Evolutionary conservation across 345 rosid species (phyloP).

Genomic region (Murraya paniculata): DNA sequence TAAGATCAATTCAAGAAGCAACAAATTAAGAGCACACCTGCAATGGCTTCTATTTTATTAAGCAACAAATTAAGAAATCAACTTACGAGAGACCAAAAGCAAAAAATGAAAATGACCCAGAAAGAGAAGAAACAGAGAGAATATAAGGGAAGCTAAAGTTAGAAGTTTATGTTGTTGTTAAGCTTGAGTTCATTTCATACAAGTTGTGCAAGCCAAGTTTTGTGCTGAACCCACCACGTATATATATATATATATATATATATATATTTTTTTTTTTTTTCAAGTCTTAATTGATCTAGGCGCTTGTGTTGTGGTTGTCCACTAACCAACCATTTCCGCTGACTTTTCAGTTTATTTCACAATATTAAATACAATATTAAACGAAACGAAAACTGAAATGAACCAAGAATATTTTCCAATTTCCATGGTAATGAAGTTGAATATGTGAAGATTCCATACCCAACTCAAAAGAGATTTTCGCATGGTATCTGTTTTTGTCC

Average conservation of each 20-base stretch:
- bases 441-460: not conserved
- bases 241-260: too few species aligned
- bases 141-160: not conserved
- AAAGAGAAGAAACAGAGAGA: not conserved
- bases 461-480: not conserved
- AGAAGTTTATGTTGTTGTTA: not conserved
- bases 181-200: not conserved
- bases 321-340: slow-evolving; percentile 13
- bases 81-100: not conserved
- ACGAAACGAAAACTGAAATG: not conserved
- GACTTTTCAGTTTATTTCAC: slow-evolving; percentile 12
- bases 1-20: slow-evolving; percentile 5
- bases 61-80: not conserved
- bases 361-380: not conserved
- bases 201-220: slow-evolving; percentile 6
- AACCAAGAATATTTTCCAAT: not conserved
- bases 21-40: not conserved
- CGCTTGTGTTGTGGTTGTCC: slow-evolving; percentile 28
- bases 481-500: not conserved
- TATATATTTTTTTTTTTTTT: not conserved
- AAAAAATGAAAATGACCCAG: slow-evolving; percentile 1
- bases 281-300: not conserved
- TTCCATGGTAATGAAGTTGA: too few species aligned
- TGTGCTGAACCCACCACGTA: slow-evolving; percentile 39
- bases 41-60: not conserved